Conservation (phyloP, 208 protist species). For the Leishmania tarentolae region DNA sequence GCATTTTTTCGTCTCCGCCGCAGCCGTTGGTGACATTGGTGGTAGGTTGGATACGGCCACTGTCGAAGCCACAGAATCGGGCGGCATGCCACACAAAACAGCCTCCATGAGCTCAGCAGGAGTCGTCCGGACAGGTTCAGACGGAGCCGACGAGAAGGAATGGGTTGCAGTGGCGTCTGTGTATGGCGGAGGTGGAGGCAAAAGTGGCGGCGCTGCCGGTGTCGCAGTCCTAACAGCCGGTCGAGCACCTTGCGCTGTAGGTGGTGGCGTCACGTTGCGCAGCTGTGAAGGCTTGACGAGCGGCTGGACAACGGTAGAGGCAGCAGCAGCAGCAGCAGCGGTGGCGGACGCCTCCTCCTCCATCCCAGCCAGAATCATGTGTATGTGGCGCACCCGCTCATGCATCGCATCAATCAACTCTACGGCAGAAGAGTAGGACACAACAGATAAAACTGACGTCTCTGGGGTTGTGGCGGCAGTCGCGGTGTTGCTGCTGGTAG, state of each 20-base stretch:
- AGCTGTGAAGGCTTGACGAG: neutral
- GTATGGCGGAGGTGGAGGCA: neutral
- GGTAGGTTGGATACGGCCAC: neutral
- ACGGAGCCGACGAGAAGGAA: neutral
- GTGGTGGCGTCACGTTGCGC: neutral
- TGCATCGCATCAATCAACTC: constrained; percentile 45
- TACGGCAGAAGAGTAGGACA: constrained; percentile 14
- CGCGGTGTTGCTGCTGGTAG: neutral
- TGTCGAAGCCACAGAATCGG: too few relatives aligned
- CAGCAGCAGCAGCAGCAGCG: neutral
- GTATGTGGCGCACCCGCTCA: constrained; percentile 58
- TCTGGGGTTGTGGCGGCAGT: neutral
- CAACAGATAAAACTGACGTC: neutral
- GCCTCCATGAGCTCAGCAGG: constrained; percentile 4
- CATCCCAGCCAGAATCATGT: constrained; percentile 36
- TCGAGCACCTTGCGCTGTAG: neutral
- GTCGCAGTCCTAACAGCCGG: neutral
- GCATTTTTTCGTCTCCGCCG: neutral
- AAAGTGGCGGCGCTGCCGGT: neutral
- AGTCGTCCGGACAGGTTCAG: neutral
- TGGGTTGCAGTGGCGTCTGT: neutral
- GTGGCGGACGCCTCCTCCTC: neutral
- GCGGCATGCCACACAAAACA: neutral
- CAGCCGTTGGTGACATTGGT: neutral
- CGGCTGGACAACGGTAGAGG: neutral